These are phyloP conservation scores for Pichia insulana DNA, from an alignment of 805 yeast genomes.

Conservation along the genomic window DNA sequence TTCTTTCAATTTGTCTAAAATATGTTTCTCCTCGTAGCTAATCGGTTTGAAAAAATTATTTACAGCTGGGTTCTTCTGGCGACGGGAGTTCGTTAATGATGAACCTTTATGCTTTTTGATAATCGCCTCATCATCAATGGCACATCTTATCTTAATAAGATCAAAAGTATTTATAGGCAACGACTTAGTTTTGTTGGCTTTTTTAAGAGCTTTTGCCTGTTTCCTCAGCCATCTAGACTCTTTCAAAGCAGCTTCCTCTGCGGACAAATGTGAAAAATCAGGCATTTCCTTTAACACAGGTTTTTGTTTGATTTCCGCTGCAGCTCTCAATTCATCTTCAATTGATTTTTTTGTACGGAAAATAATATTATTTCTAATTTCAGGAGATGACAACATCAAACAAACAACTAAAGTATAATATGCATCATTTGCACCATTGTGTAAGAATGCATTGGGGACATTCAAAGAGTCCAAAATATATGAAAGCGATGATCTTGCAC, in stretches of 20 bases:
- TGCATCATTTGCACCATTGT: conserved; percentile 28
- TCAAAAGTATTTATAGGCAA: background rate
- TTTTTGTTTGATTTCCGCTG: background rate
- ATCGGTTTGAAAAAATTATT: conserved; percentile 13
- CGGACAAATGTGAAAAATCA: conserved; percentile 1
- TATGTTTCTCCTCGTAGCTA: conserved; percentile 4
- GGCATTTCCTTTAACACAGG: background rate
- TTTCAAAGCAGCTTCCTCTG: conserved; percentile 4
- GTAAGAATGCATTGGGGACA: conserved; percentile 24
- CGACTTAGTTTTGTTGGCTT: conserved; percentile 6
- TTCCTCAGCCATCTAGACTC: conserved; percentile 3
- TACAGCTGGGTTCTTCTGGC: conserved; percentile 6
- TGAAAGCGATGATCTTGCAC: conserved; percentile 15
- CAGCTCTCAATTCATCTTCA: background rate
- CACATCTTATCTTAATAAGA: conserved; percentile 11
- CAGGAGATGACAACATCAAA: conserved; percentile 22
- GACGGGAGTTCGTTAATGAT: background rate
- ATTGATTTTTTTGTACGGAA: conserved; percentile 1
- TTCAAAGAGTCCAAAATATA: conserved; percentile 22
- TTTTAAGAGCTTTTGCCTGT: background rate
- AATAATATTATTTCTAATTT: conserved; percentile 17
- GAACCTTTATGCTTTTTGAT: conserved; percentile 4
- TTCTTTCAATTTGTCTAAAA: conserved; percentile 7
- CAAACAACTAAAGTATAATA: conserved; percentile 24
- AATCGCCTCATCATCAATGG: conserved; percentile 14